Evolutionary conservation across 495 filamentous ascomycete species (phyloP), one percentile per base, ranked within the genome.

Genomic region (Penicillium herquei): DNA sequence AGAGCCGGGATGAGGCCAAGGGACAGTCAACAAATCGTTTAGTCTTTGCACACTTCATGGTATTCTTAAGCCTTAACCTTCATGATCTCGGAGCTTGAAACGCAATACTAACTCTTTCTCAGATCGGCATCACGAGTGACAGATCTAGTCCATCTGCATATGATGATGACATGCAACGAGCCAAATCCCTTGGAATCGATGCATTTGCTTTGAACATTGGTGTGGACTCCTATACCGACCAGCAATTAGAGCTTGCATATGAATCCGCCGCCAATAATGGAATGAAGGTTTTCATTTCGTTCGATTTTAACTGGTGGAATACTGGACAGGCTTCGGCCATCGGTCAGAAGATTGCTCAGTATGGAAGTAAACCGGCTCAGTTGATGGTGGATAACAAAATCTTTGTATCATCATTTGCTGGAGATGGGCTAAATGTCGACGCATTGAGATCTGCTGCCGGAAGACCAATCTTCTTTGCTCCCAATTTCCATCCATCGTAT

Each of bases 31-130:
- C 45, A 0, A 67, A 76, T 26, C 66, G 63, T 30, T 67, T 85
- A 30, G 82, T 84, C 13, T 84, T 86, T 62, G 73, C 70, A 26
- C 82, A 85, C 64, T 86, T 84, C 62, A 84, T 84, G 79, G 81
- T 83, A 34, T 3, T 33, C 11, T 26, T 16, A 7, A 39, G 34
- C 34, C 34, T 37, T 13, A 37, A 10, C 9, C 12, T 37, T 37
- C n/a, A 26, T 26, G 21, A 26, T 2, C 4, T 26, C 21, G 21
- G 7, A 39, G 6, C 34, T 13, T 37, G 9, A 37, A 10, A 13
- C 12, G 8, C 12, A n/a, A 17, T 40, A 30, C 47, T 39, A 6
- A 49, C 7, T 17, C 4, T 6, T 12, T 21, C 21, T 6, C 33
- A 81, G 79, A 79, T 85, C 44, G 81, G 81, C 37, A 83, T 83